Evolutionary conservation across 106 monocot genomes (phyloP).

Genomic region (Xerophyta viscosa): DNA sequence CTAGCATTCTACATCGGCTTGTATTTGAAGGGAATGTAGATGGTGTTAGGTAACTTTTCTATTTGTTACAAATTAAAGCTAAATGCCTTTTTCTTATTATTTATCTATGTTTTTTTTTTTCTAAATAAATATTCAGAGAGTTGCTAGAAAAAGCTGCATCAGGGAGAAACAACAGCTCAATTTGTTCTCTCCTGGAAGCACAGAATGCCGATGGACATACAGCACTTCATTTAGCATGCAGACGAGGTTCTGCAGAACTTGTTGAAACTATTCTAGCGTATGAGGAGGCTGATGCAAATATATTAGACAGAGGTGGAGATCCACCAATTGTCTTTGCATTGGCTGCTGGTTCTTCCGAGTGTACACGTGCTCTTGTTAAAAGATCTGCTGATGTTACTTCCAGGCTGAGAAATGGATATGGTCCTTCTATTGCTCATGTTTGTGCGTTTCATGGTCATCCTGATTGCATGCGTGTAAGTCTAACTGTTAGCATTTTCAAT

Average conservation of each 20-base stretch:
- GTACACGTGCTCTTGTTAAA: conserved; percentile 66
- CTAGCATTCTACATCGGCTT: conserved; percentile 68
- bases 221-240: conserved; percentile 84
- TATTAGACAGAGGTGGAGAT: conserved; percentile 84
- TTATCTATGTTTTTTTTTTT: too few species aligned
- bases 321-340: conserved; percentile 94
- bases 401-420: conserved; percentile 49
- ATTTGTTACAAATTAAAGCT: too few species aligned
- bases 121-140: conserved; percentile 37
- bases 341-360: conserved; percentile 71
- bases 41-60: conserved; percentile 57
- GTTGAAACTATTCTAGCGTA: conserved; percentile 64
- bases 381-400: conserved; percentile 69
- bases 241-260: conserved; percentile 70
- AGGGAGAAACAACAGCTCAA: conserved; percentile 34
- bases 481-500: not conserved
- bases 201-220: conserved; percentile 87
- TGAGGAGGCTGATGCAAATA: conserved; percentile 83
- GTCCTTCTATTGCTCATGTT: conserved; percentile 80
- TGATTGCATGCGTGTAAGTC: conserved; percentile 91
- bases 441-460: conserved; percentile 96
- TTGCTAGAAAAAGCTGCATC: conserved; percentile 63
- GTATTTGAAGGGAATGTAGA: conserved; percentile 64
- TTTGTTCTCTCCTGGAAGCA: conserved; percentile 76
- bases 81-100: too few species aligned